Conservation (phyloP, 768 basidiomycete species). For the Daedaleopsis sinensis region DNA sequence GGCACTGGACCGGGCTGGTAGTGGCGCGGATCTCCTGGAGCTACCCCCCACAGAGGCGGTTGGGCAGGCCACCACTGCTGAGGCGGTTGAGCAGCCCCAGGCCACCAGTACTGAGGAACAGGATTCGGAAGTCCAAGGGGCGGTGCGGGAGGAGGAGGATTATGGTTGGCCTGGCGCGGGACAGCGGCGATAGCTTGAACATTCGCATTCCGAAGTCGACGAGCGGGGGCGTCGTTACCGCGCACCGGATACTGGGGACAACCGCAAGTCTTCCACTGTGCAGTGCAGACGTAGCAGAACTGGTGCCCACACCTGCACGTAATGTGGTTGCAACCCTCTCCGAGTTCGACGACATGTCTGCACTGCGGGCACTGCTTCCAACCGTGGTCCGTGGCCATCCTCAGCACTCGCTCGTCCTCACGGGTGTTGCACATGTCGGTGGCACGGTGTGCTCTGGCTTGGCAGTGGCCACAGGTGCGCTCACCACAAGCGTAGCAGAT, state of each 20-base stretch:
- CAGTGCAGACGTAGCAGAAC: slow-evolving; percentile 59
- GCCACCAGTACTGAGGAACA: too few relatives aligned
- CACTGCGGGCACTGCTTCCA: slow-evolving; percentile 28
- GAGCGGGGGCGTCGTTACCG: too few relatives aligned
- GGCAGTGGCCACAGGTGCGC: slow-evolving; percentile 14
- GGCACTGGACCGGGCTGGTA: too few relatives aligned
- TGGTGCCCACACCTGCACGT: slow-evolving; percentile 43
- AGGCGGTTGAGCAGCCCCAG: too few relatives aligned
- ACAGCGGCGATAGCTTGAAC: too few relatives aligned
- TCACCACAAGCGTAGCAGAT: slow-evolving; percentile 5
- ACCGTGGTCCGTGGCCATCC: slow-evolving; percentile 15
- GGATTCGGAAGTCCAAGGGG: too few relatives aligned
- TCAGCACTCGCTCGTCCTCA: slow-evolving; percentile 14
- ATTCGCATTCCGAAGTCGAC: too few relatives aligned
- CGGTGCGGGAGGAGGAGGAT: too few relatives aligned
- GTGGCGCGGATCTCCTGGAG: too few relatives aligned
- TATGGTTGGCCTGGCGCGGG: too few relatives aligned
- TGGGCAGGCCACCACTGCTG: too few relatives aligned
- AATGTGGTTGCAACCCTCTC: slow-evolving; percentile 48
- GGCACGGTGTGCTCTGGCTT: slow-evolving; percentile 18
- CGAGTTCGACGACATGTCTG: slow-evolving; percentile 22
- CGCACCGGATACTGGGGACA: slow-evolving; percentile 69
- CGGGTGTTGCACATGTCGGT: neutral
- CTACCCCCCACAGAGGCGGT: too few relatives aligned
- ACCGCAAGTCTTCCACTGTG: slow-evolving; percentile 59